phyloP scores from a whole-genome alignment of 345 rosid genomes.

The Linum tenue region DNA sequence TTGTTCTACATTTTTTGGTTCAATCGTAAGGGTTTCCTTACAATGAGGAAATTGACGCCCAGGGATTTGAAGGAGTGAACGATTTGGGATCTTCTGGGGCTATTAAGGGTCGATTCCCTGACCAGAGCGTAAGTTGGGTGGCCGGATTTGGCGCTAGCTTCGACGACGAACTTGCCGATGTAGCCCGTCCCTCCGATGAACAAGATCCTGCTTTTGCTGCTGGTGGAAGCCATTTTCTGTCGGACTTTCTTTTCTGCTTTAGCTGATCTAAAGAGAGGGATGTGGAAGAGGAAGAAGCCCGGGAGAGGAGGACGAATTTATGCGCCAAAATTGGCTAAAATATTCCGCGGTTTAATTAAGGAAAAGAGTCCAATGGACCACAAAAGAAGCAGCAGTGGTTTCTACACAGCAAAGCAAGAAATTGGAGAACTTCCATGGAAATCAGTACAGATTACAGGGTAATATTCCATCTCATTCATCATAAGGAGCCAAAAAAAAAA shows the following conservation, averaged over 20 bases:
- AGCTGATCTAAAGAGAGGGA: no score
- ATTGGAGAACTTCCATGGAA: no score
- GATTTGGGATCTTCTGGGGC: slow-evolving; percentile 26
- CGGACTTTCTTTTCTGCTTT: no score
- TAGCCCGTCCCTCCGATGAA: slow-evolving; percentile 34
- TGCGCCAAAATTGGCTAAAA: no score
- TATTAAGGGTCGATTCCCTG: slow-evolving; percentile 27
- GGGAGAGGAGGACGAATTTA: no score
- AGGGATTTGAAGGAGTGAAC: slow-evolving; percentile 22
- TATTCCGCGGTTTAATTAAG: no score
- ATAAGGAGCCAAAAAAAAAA: background rate
- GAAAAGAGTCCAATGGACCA: no score
- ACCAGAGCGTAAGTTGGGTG: slow-evolving; percentile 33
- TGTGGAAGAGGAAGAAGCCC: no score
- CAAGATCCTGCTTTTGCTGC: slow-evolving; percentile 30
- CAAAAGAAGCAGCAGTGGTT: no score
- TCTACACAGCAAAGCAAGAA: no score
- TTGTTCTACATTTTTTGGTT: no score
- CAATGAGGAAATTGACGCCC: slow-evolving; percentile 31
- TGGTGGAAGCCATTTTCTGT: slow-evolving; percentile 3
- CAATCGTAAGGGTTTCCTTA: slow-evolving; percentile 2
- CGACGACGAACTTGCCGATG: slow-evolving; percentile 27
- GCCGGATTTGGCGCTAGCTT: slow-evolving; percentile 27
- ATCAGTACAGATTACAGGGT: no score
- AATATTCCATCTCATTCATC: background rate